Evolutionary conservation across 1,139 yeast genomes (phyloP).

Genomic region (Candida pseudoviswanathii): DNA sequence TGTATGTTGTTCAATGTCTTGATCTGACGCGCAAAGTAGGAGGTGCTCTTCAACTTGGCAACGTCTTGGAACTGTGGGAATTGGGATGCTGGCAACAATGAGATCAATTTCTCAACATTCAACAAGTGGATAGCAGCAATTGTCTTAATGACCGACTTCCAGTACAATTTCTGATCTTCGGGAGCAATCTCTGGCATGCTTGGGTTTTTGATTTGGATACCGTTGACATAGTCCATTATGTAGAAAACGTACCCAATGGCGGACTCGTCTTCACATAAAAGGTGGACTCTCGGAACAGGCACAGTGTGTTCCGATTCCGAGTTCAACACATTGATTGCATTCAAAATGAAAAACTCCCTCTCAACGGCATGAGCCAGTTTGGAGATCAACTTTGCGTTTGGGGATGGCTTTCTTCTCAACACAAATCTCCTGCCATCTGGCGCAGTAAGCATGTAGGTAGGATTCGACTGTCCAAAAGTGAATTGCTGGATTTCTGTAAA

Average conservation of each 20-base stretch:
- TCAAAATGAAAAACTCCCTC: slow-evolving; percentile 58
- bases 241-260: slow-evolving; percentile 56
- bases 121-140: slow-evolving; percentile 55
- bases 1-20: slow-evolving; percentile 52
- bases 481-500: slow-evolving; percentile 49
- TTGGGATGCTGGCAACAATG: slow-evolving; percentile 45
- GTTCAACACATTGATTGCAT: slow-evolving; percentile 44
- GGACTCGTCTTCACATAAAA: slow-evolving; percentile 55
- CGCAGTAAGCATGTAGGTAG: slow-evolving; percentile 58
- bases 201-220: slow-evolving; percentile 62
- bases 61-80: slow-evolving; percentile 48
- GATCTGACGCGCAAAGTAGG: slow-evolving; percentile 60
- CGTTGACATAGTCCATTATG: slow-evolving; percentile 62
- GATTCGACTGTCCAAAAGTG: slow-evolving; percentile 68
- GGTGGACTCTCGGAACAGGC: slow-evolving; percentile 50
- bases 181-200: slow-evolving; percentile 40
- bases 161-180: slow-evolving; percentile 30
- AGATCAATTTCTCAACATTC: slow-evolving; percentile 48
- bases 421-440: slow-evolving; percentile 45
- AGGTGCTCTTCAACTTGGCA: slow-evolving; percentile 23
- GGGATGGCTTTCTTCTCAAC: slow-evolving; percentile 62
- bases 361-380: slow-evolving; percentile 69
- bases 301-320: slow-evolving; percentile 31
- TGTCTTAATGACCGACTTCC: slow-evolving; percentile 56
- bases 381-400: slow-evolving; percentile 53